Base-by-base conservation (phyloP, 768 basidiomycete species). In the Auricularia auricula-judae region DNA sequence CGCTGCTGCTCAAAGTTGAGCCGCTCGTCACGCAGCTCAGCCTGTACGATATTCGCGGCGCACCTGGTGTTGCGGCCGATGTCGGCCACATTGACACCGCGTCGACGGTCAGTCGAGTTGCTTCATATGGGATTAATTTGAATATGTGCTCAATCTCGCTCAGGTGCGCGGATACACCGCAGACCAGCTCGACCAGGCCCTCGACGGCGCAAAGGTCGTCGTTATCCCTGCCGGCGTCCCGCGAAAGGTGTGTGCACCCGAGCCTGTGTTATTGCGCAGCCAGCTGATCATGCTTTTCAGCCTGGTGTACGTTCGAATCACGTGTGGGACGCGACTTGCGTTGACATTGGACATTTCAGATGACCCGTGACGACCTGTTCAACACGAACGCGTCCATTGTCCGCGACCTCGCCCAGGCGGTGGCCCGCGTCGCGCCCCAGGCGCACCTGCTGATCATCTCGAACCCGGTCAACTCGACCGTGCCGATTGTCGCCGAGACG, bases 141-240 rank as follows among this genome's bases (percentile, higher is more conserved):
- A 62, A 33, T 36, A 8, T 3, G 61, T 42, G 21, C 65, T 33
- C 62, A 51, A 62, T 58, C 23, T 64, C 29, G 29, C 29, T 29
- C 68, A 91, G 89, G 91, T 93, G 63, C 79, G 76, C 18, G 91
- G 91, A 62, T 93, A 86, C 70, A 80, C 89, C 68, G 87, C 90
- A 61, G 90, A 93, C 78, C 85, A 93, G 74, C 84, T 98, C 70
- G 91, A 93, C 75, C 82, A 85, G 71, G 94, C 97, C 21, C 84
- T 99, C 66, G 86, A 91, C 66, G 95, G 88, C 67, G 89, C 84
- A 65, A 82, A 98, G 76, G 90, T 98, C 67, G 87, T 98, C 69
- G 90, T 98, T 68, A 97, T 98, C 74, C 97, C 97, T 65, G 97
- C 97, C 77, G 97, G 97, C 84, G 96, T 99, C 67, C 97, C 97